These are phyloP conservation scores for Rubia peregrina DNA, from an alignment of 305 asterid species.

Conservation along the genomic window DNA sequence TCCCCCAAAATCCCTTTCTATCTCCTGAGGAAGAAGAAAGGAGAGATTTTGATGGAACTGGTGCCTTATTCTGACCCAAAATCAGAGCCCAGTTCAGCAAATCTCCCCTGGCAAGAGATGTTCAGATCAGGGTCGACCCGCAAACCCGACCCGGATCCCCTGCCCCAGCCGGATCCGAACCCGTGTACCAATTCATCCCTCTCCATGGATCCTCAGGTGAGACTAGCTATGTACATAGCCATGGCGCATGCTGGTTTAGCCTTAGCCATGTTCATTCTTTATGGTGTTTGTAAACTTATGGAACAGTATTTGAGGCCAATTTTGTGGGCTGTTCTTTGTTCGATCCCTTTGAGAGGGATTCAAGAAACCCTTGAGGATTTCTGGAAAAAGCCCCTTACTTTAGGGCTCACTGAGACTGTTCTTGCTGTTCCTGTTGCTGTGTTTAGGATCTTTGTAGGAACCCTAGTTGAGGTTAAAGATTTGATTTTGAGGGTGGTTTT, in stretches of 20 bases:
- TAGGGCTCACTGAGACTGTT: constrained; percentile 86
- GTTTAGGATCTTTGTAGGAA: constrained; percentile 65
- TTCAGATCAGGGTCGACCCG: constrained; percentile 84
- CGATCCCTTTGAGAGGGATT: constrained; percentile 80
- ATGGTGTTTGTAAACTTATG: constrained; percentile 66
- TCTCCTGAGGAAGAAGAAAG: constrained; percentile 10
- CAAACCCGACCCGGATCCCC: constrained; percentile 42
- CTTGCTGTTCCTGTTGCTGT: constrained; percentile 78
- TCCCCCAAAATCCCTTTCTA: background rate
- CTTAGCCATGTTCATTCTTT: constrained; percentile 51
- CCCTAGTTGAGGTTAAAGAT: constrained; percentile 69
- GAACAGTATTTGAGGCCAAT: constrained; percentile 78
- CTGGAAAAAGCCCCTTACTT: constrained; percentile 78
- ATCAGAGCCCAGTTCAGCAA: constrained; percentile 33
- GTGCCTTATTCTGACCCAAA: constrained; percentile 58
- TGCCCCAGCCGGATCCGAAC: background rate
- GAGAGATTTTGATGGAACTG: constrained; percentile 41
- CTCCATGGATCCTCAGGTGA: constrained; percentile 77
- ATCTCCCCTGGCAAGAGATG: constrained; percentile 90
- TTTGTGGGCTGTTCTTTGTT: constrained; percentile 87
- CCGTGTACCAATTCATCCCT: constrained; percentile 30
- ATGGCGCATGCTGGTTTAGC: constrained; percentile 95
- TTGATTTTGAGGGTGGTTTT: constrained; percentile 32
- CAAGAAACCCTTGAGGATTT: constrained; percentile 77
- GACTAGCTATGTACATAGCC: constrained; percentile 87